Evolutionary conservation across 768 basidiomycete genomes (phyloP).

Genomic region (Cystobasidium ongulense): DNA sequence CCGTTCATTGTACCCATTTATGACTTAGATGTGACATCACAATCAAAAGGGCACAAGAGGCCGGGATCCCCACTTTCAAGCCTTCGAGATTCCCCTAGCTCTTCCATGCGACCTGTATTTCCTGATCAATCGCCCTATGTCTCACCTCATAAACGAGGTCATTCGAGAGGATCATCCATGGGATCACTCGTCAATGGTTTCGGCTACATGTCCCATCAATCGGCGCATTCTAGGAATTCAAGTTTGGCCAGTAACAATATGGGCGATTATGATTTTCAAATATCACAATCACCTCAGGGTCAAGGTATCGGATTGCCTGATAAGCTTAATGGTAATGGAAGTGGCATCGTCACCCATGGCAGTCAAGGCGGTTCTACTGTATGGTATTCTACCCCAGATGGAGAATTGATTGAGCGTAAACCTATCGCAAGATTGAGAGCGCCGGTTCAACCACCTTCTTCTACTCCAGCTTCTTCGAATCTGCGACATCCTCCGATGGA

Average conservation of each 20-base stretch:
- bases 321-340: neutral
- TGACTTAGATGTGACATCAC: neutral
- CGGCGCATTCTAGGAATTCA: slow-evolving; percentile 12
- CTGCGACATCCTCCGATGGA: slow-evolving; percentile 30
- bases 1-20: neutral
- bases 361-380: neutral
- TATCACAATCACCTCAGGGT: neutral
- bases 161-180: slow-evolving; percentile 16
- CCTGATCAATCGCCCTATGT: slow-evolving; percentile 4
- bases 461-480: slow-evolving; percentile 19
- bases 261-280: neutral
- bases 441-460: neutral
- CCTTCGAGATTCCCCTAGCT: slow-evolving; percentile 10
- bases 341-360: neutral
- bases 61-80: slow-evolving; percentile 26
- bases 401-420: slow-evolving; percentile 4
- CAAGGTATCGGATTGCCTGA: neutral
- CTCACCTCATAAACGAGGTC: neutral
- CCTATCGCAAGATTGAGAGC: slow-evolving; percentile 16
- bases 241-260: neutral
- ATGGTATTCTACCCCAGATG: slow-evolving; percentile 6
- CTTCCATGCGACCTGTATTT: slow-evolving; percentile 1
- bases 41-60: slow-evolving; percentile 9
- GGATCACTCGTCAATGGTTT: slow-evolving; percentile 26
- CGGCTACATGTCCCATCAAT: slow-evolving; percentile 18